phyloP scores from a whole-genome alignment of 2,329 filamentous ascomycete genomes.

The Fusarium luffae region DNA sequence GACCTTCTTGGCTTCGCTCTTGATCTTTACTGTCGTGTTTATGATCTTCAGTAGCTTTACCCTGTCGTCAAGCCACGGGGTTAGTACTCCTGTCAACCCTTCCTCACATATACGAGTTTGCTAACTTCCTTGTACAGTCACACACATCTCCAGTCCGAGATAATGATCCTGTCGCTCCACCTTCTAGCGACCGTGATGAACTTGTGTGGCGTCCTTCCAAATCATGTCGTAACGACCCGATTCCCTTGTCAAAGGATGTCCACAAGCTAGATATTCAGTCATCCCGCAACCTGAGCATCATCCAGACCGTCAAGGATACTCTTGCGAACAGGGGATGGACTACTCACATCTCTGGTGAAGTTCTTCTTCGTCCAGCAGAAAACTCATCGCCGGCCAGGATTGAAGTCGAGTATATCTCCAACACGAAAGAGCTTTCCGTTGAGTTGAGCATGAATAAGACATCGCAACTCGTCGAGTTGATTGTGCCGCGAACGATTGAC shows the following conservation, averaged over 20 bases:
- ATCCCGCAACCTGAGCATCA: slow-evolving; percentile 53
- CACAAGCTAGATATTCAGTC: slow-evolving; percentile 49
- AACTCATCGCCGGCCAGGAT: slow-evolving; percentile 51
- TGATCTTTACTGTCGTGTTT: slow-evolving; percentile 50
- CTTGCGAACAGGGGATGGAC: slow-evolving; percentile 34
- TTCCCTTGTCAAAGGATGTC: background rate
- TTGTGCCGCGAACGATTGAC: slow-evolving; percentile 51
- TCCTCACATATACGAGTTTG: background rate
- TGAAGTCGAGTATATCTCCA: slow-evolving; percentile 58
- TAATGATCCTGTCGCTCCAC: slow-evolving; percentile 42
- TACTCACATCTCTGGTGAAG: slow-evolving; percentile 57
- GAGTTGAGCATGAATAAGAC: slow-evolving; percentile 49
- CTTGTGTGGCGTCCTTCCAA: slow-evolving; percentile 45
- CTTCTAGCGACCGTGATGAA: slow-evolving; percentile 33
- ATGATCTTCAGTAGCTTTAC: slow-evolving; percentile 44
- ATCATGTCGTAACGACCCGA: slow-evolving; percentile 42
- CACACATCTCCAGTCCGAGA: slow-evolving; percentile 35
- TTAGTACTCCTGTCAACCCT: slow-evolving; percentile 30
- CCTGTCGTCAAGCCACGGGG: slow-evolving; percentile 38
- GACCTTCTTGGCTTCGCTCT: slow-evolving; percentile 47
- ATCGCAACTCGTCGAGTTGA: slow-evolving; percentile 54
- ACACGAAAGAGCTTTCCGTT: slow-evolving; percentile 56
- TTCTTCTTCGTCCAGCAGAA: slow-evolving; percentile 56
- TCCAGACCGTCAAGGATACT: slow-evolving; percentile 50
- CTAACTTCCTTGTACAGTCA: slow-evolving; percentile 17